Evolutionary conservation across 2,329 filamentous ascomycete species (phyloP).

Genomic region (Colletotrichum theobromicola): DNA sequence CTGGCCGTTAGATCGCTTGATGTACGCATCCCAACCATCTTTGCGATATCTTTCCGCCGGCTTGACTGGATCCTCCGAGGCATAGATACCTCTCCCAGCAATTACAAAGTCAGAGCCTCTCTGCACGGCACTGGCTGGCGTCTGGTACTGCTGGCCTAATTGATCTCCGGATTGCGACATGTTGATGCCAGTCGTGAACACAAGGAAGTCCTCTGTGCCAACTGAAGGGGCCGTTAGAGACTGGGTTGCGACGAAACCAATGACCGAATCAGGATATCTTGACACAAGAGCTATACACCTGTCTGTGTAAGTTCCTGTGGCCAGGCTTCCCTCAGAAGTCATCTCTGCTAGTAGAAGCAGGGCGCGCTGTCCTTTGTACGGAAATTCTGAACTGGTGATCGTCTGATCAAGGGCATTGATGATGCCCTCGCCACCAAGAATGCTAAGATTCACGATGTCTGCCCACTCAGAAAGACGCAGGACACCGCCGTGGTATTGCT

Average conservation of each 20-base stretch:
- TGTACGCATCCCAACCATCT: conserved; percentile 23
- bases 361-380: conserved; percentile 41
- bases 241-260: conserved; percentile 44
- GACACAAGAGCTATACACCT: conserved; percentile 55
- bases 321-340: conserved; percentile 59
- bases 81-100: conserved; percentile 60
- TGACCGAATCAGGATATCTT: conserved; percentile 43
- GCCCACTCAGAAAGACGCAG: conserved; percentile 53
- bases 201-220: conserved; percentile 31
- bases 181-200: conserved; percentile 63
- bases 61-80: conserved; percentile 44
- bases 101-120: conserved; percentile 62
- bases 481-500: conserved; percentile 56
- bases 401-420: conserved; percentile 29
- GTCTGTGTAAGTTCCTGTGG: conserved; percentile 55
- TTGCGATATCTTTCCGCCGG: conserved; percentile 40
- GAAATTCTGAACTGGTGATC: conserved; percentile 22
- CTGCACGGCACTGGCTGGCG: conserved; percentile 52
- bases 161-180: conserved; percentile 54
- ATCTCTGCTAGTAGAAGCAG: conserved; percentile 63
- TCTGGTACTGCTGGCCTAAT: conserved; percentile 64
- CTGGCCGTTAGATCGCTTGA: neutral
- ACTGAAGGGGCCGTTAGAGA: conserved; percentile 30
- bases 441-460: conserved; percentile 37
- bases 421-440: conserved; percentile 34